A percentile compares a stretch with the other conserved stretches of the same genome.
Conservation (phyloP, 129 eudicot genomes). For the Helianthus annuus region HanXRQr2.0-SUNRISE NC_035436.2:107903315-107903814, state of each 20-base stretch:
- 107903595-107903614: not conserved
- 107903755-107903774: too few relatives aligned
- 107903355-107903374: slow-evolving; percentile 10
- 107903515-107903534: slow-evolving; percentile 47
- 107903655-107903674: too few relatives aligned
- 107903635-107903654: too few relatives aligned
- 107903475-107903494: slow-evolving; percentile 29
- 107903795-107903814: too few relatives aligned
- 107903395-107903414: too few relatives aligned
- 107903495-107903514: slow-evolving; percentile 25
- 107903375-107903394: slow-evolving; percentile 40
- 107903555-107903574: slow-evolving; percentile 51
- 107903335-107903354: slow-evolving; percentile 26
- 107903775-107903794: too few relatives aligned
- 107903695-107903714: too few relatives aligned
- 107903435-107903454: slow-evolving; percentile 30
- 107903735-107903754: too few relatives aligned
- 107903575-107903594: not conserved
- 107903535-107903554: slow-evolving; percentile 52
- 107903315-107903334: slow-evolving; percentile 28
- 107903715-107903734: too few relatives aligned
- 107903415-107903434: too few relatives aligned
- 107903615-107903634: too few relatives aligned
- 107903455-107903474: slow-evolving; percentile 45
- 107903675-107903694: too few relatives aligned